A percentile compares a stretch with the other conserved stretches of the same genome.
Evolutionary conservation across 192 early-diverging fungal species (phyloP).

Genomic region (Gamsiella multidivaricata): DNA sequence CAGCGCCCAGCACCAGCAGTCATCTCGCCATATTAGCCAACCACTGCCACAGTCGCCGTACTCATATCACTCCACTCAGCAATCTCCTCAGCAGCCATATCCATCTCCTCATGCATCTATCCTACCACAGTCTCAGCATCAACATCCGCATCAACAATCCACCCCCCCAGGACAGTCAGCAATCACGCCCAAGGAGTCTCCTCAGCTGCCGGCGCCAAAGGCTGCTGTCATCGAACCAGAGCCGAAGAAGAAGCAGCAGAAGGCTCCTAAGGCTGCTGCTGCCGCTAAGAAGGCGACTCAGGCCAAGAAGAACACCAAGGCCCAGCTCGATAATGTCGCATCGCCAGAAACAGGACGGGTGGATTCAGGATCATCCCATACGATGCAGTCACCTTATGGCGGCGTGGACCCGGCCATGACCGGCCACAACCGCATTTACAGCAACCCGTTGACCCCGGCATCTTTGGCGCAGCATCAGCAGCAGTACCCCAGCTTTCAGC

Average conservation of each 20-base stretch:
- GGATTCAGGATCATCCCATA: constrained; percentile 17
- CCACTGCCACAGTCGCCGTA: constrained; percentile 43
- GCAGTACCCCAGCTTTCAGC: constrained; percentile 51
- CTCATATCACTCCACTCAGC: constrained; percentile 42
- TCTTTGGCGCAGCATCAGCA: constrained; percentile 47
- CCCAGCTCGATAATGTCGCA: constrained; percentile 27
- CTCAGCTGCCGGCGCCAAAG: constrained; percentile 43
- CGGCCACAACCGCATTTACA: constrained; percentile 38
- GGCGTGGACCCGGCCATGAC: constrained; percentile 32
- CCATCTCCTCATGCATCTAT: constrained; percentile 45
- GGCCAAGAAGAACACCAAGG: constrained; percentile 34
- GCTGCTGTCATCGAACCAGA: constrained; percentile 29
- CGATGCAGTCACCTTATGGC: constrained; percentile 38
- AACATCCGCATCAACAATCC: constrained; percentile 45
- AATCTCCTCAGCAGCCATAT: constrained; percentile 48
- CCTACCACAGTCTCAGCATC: constrained; percentile 40
- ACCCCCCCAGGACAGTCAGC: constrained; percentile 46
- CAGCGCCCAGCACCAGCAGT: constrained; percentile 21
- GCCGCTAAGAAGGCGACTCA: constrained; percentile 30
- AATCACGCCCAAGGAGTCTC: constrained; percentile 47
- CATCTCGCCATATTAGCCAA: constrained; percentile 32
- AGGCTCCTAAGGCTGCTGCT: constrained; percentile 36
- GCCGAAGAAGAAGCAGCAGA: constrained; percentile 44
- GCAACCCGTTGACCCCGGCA: constrained; percentile 30
- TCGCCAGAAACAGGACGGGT: constrained; percentile 26